These are phyloP conservation scores for Termitomyces sp. DNA, from an alignment of 768 basidiomycete species.

Conservation along the genomic window DNA sequence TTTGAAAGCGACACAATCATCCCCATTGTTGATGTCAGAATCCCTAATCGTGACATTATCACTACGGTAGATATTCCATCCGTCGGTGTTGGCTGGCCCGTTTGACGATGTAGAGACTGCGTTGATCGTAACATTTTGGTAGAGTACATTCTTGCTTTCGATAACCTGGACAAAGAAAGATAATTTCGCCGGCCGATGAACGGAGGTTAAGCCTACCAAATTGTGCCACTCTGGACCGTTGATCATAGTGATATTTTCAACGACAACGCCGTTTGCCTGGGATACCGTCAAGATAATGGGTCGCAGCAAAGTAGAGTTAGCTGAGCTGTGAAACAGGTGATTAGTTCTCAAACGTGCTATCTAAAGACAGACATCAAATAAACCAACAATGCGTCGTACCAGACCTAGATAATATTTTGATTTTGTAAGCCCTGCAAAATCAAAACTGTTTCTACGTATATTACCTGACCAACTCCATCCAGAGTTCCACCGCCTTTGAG, in stretches of 20 bases:
- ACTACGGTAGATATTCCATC: constrained; percentile 60
- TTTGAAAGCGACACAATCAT: constrained; percentile 59
- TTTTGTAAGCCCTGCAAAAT: background rate
- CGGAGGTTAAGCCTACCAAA: constrained; percentile 24
- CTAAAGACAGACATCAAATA: background rate
- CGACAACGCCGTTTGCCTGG: constrained; percentile 40
- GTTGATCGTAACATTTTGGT: constrained; percentile 39
- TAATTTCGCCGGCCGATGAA: background rate
- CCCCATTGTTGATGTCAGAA: constrained; percentile 47
- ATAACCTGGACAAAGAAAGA: constrained; percentile 29
- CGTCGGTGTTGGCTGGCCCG: constrained; percentile 47
- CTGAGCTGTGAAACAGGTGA: constrained; percentile 23
- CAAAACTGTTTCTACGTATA: constrained; percentile 5
- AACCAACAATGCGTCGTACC: constrained; percentile 48
- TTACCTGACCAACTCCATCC: constrained; percentile 58
- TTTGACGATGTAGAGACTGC: constrained; percentile 39
- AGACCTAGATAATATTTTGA: constrained; percentile 25
- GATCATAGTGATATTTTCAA: constrained; percentile 42
- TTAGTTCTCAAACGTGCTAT: background rate
- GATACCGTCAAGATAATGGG: constrained; percentile 53
- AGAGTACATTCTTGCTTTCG: constrained; percentile 40
- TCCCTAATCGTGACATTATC: constrained; percentile 42
- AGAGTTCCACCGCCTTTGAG: constrained; percentile 59
- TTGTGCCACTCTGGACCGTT: constrained; percentile 51
- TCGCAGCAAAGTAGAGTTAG: constrained; percentile 40